Evolutionary conservation across 108 stramenopile species (phyloP).

Genomic region (Mediolabrus comicus): DNA sequence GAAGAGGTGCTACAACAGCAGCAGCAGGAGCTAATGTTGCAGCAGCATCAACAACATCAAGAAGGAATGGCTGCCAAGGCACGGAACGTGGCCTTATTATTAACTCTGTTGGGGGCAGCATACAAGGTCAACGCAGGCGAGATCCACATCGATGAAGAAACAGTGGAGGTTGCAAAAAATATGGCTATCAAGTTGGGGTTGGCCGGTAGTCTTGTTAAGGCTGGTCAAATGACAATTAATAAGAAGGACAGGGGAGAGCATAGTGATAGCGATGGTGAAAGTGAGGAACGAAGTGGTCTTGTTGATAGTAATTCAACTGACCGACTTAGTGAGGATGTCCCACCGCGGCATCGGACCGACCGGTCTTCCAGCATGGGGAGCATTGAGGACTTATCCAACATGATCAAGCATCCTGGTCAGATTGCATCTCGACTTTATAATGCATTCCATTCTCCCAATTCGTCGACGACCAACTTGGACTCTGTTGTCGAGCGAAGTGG

Average conservation of each 20-base stretch:
- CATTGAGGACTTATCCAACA: conserved; percentile 28
- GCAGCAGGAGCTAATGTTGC: not conserved
- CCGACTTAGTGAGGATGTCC: not conserved
- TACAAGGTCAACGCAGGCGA: conserved; percentile 18
- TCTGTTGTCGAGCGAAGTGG: not conserved
- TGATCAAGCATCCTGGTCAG: conserved; percentile 9
- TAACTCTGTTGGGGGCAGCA: conserved; percentile 62
- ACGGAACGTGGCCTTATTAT: conserved; percentile 49
- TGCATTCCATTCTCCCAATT: conserved; percentile 15
- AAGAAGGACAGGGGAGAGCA: conserved; percentile 18
- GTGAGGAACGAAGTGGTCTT: not conserved
- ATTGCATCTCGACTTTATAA: conserved; percentile 27
- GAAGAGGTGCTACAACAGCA: no score
- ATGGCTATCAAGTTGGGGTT: conserved; percentile 63
- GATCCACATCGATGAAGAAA: conserved; percentile 35
- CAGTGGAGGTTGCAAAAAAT: conserved; percentile 52
- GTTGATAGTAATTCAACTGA: not conserved
- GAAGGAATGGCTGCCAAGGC: conserved; percentile 1
- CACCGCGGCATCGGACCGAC: not conserved
- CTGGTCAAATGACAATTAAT: conserved; percentile 22
- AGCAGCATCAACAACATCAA: conserved; percentile 5
- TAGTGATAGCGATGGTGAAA: not conserved
- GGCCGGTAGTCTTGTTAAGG: conserved; percentile 56
- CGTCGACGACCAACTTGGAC: not conserved
- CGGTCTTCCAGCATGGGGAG: conserved; percentile 22